Conservation (phyloP, 73 alveolate genomes). For the Symbiodinium pilosum region DNA sequence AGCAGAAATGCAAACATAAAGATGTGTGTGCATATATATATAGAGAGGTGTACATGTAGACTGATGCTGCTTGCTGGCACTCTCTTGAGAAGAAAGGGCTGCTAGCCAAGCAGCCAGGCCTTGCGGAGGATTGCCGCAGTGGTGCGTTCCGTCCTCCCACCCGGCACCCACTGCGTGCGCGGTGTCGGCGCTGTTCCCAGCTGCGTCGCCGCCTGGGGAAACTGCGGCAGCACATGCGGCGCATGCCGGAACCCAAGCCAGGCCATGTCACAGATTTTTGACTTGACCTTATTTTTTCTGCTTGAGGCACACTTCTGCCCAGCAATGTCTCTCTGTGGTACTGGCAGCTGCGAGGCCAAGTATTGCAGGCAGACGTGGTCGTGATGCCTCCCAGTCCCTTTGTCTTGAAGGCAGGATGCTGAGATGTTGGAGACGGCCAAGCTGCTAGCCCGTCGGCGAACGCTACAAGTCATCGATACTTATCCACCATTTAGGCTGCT, state of each 20-base stretch:
- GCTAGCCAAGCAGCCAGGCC: no score
- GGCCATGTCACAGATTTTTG: no score
- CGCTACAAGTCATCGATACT: not conserved
- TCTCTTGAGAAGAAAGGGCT: no score
- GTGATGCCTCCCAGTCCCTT: no score
- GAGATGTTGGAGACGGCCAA: not conserved
- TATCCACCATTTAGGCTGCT: not conserved
- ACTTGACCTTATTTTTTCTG: no score
- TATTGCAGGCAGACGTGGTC: no score
- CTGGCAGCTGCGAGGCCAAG: not conserved
- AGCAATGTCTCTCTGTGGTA: not conserved
- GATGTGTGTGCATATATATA: no score
- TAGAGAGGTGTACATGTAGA: no score
- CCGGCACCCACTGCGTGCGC: not conserved
- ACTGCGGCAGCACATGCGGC: not conserved
- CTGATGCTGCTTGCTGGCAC: no score
- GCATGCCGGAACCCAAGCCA: not conserved
- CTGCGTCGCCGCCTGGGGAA: not conserved
- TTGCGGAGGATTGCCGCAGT: constrained; percentile 8
- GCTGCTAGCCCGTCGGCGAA: not conserved
- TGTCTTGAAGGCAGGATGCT: not conserved
- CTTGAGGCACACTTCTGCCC: not conserved
- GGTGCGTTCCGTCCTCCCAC: not conserved
- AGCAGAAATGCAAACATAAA: no score
- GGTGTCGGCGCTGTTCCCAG: not conserved